Percentiles rank a stretch among this genome's conserved stretches.
phyloP scores from a whole-genome alignment of 306 rosid genomes.

The Sechiopsis laciniata region DNA sequence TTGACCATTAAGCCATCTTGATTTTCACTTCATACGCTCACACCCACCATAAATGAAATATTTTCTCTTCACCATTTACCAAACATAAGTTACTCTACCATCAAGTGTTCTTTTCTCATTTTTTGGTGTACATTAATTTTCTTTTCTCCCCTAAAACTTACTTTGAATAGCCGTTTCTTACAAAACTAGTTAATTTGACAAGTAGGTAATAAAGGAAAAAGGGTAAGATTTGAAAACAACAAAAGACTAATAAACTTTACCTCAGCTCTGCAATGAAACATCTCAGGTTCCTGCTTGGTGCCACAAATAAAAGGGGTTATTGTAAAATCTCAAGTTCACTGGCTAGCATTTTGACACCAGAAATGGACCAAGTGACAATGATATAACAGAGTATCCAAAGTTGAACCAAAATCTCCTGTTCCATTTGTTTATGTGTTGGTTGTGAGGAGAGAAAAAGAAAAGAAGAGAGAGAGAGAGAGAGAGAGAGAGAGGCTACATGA shows the following conservation, averaged over 20 bases:
- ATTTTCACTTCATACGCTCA: not conserved
- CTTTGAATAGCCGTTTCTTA: not conserved
- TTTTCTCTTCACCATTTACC: not conserved
- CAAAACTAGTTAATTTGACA: not conserved
- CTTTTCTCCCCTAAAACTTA: not conserved
- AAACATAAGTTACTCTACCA: not conserved
- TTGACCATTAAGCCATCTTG: too few species aligned
- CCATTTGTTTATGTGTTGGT: slow-evolving; percentile 21
- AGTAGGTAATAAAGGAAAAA: not conserved
- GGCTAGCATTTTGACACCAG: slow-evolving; percentile 1
- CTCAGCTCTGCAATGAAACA: not conserved
- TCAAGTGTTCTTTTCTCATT: not conserved
- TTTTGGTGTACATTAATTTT: not conserved
- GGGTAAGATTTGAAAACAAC: not conserved
- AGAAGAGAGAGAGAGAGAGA: slow-evolving; percentile 5
- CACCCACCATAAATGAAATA: slow-evolving; percentile 12
- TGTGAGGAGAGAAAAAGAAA: slow-evolving; percentile 5
- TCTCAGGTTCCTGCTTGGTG: slow-evolving; percentile 7
- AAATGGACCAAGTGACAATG: slow-evolving; percentile 21
- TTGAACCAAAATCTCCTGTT: slow-evolving; percentile 17
- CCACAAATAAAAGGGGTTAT: slow-evolving; percentile 7
- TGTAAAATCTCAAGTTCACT: not conserved
- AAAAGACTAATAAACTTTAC: not conserved
- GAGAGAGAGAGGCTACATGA: slow-evolving; percentile 11
- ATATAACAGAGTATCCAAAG: slow-evolving; percentile 12